Base-by-base conservation (phyloP, 1,139 yeast species). In the Suhomyces bokatorum region DNA sequence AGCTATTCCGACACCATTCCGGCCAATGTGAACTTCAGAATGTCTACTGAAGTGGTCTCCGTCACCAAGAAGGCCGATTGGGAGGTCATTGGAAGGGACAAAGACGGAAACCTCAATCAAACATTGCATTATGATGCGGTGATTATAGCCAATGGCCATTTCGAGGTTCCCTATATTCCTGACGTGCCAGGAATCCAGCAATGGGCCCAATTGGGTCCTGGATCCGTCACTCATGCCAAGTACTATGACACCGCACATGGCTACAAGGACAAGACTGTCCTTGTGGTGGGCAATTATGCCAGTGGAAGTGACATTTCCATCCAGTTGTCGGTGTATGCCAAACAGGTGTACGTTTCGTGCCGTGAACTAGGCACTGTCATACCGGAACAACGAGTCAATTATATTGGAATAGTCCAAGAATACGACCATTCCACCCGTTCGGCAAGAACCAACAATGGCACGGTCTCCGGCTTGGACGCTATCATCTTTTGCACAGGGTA, bases 401-500 rank as follows among this genome's bases (percentile, higher is more conserved):
- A 55, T 36, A 57, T 73, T 16, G 68, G 63, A 1, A 58, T 64
- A 24, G 55, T 76, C 12, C 63, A 60, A 10, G 51, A 57, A 32
- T 67, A 72, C 44, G 28, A 32, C 15, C 5, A 22, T 12, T 31
- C 41, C 3, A 48, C 55, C 28, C 55, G 63, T 42, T 59, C 75
- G 0, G 64, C 64, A 3, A 51, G 49, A 16, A 64, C 75, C 3
- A 58, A 40, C 1, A 63, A 63, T 26, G 53, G 54, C 12, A 48
- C 39, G 1, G 40, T 70, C 11, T 38, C 44, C 1, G 65, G 56
- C 20, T 66, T 77, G 32, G 81, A 77, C 53, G 41, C 42, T 3
- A 57, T 77, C 2, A 59, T 77, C 4, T 75, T 72, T 50, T 76
- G 80, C 55, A 77, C 81, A 2, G 82, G 81, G 5, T 77, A 75